Evolutionary conservation across 2,329 filamentous ascomycete genomes (phyloP).

Genomic region (Cordyceps pruinosa): DNA sequence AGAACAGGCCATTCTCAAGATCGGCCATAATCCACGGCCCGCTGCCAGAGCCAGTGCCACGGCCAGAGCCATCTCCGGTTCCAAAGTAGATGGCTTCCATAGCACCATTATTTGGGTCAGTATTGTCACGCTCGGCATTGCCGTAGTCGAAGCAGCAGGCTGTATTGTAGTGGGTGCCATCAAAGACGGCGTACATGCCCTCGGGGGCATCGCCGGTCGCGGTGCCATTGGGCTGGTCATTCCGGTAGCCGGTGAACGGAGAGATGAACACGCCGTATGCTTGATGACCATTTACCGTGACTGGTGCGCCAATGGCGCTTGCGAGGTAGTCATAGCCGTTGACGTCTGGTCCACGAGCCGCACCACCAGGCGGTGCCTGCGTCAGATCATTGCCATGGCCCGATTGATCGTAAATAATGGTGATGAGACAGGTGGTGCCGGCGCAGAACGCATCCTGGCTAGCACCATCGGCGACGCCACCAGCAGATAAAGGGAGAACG

Average conservation of each 20-base stretch:
- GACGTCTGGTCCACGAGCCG: slow-evolving; percentile 47
- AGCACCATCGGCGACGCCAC: slow-evolving; percentile 55
- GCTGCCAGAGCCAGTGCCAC: slow-evolving; percentile 50
- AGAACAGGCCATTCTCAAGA: slow-evolving; percentile 60
- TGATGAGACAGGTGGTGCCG: slow-evolving; percentile 55
- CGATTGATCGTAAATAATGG: slow-evolving; percentile 60
- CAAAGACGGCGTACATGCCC: slow-evolving; percentile 55
- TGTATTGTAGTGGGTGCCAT: slow-evolving; percentile 54
- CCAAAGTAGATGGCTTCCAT: slow-evolving; percentile 67
- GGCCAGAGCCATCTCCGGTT: slow-evolving; percentile 34
- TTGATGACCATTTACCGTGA: slow-evolving; percentile 53
- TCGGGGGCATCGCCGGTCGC: slow-evolving; percentile 49
- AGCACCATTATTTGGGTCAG: slow-evolving; percentile 52
- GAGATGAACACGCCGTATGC: slow-evolving; percentile 58
- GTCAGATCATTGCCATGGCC: slow-evolving; percentile 55
- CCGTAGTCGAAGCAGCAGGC: slow-evolving; percentile 53
- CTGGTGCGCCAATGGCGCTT: slow-evolving; percentile 52
- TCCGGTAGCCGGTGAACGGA: slow-evolving; percentile 57
- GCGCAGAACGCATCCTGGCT: slow-evolving; percentile 56
- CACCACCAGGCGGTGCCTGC: slow-evolving; percentile 50
- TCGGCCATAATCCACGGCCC: slow-evolving; percentile 66
- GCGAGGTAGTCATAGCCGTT: slow-evolving; percentile 55
- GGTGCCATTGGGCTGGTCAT: slow-evolving; percentile 44
- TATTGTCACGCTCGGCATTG: slow-evolving; percentile 45
- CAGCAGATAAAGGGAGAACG: slow-evolving; percentile 46